Evolutionary conservation across 306 rosid genomes (phyloP).

Genomic region (Trifolium dubium): DNA sequence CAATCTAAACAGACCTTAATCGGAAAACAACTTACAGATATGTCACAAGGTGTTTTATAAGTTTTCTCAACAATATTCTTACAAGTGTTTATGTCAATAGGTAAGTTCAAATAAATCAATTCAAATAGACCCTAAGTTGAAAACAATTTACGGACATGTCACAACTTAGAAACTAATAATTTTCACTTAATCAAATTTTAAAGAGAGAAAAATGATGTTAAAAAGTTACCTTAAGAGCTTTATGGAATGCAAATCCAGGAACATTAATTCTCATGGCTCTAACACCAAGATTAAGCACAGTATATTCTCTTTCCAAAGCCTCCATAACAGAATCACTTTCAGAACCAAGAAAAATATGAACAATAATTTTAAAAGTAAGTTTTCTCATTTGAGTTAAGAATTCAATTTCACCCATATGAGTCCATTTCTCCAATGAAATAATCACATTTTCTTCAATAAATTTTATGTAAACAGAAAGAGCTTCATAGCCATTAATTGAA

Average conservation of each 20-base stretch:
- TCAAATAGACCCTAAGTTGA: too few relatives aligned
- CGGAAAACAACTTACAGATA: too few relatives aligned
- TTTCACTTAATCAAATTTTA: neutral
- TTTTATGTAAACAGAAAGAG: conserved; percentile 56
- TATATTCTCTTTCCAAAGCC: conserved; percentile 69
- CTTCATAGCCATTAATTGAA: conserved; percentile 79
- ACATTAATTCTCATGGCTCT: conserved; percentile 77
- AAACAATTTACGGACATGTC: neutral
- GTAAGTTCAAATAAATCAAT: too few relatives aligned
- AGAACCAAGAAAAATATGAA: conserved; percentile 69
- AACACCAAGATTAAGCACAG: conserved; percentile 63
- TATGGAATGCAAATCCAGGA: conserved; percentile 79
- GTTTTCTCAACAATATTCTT: too few relatives aligned
- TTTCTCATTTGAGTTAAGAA: conserved; percentile 61
- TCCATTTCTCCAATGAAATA: conserved; percentile 63
- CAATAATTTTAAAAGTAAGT: conserved; percentile 67
- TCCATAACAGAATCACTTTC: conserved; percentile 61
- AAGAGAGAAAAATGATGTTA: neutral
- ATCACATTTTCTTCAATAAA: conserved; percentile 56
- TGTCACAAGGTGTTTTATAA: too few relatives aligned
- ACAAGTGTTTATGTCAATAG: too few relatives aligned
- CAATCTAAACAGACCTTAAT: too few relatives aligned
- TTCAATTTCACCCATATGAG: conserved; percentile 64
- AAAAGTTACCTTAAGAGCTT: conserved; percentile 60
- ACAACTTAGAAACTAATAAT: neutral